A percentile compares a stretch with the other conserved stretches of the same genome.
Evolutionary conservation across 2,329 filamentous ascomycete species (phyloP).

Genomic region (Phialocephala subalpina): DNA sequence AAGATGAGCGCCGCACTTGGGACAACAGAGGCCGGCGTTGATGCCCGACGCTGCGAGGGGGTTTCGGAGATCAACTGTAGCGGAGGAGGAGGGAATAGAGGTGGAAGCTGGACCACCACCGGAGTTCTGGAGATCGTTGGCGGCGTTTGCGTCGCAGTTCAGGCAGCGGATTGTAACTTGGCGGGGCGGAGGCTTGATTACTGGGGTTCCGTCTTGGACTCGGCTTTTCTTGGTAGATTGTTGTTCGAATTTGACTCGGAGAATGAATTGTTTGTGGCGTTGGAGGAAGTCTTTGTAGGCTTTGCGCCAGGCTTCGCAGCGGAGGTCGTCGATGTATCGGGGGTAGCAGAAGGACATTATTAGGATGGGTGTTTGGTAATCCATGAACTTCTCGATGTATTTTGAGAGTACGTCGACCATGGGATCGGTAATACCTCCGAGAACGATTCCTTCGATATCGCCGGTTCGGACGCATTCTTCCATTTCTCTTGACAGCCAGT

Average conservation of each 20-base stretch:
- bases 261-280: constrained; percentile 76
- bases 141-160: constrained; percentile 73
- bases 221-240: constrained; percentile 74
- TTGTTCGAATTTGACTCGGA: constrained; percentile 80
- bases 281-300: constrained; percentile 76
- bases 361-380: constrained; percentile 81
- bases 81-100: constrained; percentile 29
- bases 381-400: constrained; percentile 78
- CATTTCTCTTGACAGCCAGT: constrained; percentile 74
- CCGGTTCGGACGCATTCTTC: constrained; percentile 68
- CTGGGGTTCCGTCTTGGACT: constrained; percentile 68
- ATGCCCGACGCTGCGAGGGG: constrained; percentile 65
- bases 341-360: constrained; percentile 78
- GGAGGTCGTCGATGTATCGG: constrained; percentile 78
- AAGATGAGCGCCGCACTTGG: constrained; percentile 71
- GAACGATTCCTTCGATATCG: constrained; percentile 78
- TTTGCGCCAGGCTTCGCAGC: constrained; percentile 77
- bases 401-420: constrained; percentile 79
- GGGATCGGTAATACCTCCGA: constrained; percentile 78
- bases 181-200: constrained; percentile 69
- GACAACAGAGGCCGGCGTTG: constrained; percentile 69
- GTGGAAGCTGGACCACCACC: constrained; percentile 25
- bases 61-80: constrained; percentile 49
- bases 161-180: constrained; percentile 80
- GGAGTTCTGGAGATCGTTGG: constrained; percentile 47